phyloP scores from a whole-genome alignment of 2,329 filamentous ascomycete species.

The Sarocladium kiliense region DNA sequence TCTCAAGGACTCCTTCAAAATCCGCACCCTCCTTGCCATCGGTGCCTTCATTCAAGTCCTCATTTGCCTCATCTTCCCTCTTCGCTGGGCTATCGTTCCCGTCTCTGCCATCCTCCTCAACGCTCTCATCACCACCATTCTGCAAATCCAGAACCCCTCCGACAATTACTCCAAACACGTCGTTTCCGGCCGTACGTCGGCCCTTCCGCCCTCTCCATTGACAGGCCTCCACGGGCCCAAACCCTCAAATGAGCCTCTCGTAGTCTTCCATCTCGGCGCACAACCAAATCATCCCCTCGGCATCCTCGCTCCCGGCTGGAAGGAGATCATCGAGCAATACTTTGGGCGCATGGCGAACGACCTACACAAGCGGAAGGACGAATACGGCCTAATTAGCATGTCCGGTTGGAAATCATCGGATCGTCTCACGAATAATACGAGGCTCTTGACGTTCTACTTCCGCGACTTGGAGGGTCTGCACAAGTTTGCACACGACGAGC shows the following conservation, averaged over 20 bases:
- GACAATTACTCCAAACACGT: conserved; percentile 19
- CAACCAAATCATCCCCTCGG: conserved; percentile 46
- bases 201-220: conserved; percentile 23
- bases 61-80: conserved; percentile 27
- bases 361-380: conserved; percentile 29
- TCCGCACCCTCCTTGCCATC: conserved; percentile 25
- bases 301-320: conserved; percentile 37
- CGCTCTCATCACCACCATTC: conserved; percentile 23
- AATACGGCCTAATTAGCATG: conserved; percentile 41
- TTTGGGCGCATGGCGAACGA: conserved; percentile 33
- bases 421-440: conserved; percentile 31
- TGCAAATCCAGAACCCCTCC: conserved; percentile 16
- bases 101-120: conserved; percentile 22
- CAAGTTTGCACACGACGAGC: conserved; percentile 42
- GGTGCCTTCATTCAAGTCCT: conserved; percentile 29
- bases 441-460: conserved; percentile 47
- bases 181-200: conserved; percentile 27
- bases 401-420: conserved; percentile 29
- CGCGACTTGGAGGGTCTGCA: conserved; percentile 41
- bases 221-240: conserved; percentile 20
- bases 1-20: conserved; percentile 28
- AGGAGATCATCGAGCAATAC: conserved; percentile 28
- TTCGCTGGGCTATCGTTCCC: conserved; percentile 29
- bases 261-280: conserved; percentile 40
- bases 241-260: conserved; percentile 24